A percentile compares a stretch with the other conserved stretches of the same genome.
These are phyloP conservation scores for Beta vulgaris DNA, from an alignment of 148 eudicot genomes.

Conservation along the genomic window DNA sequence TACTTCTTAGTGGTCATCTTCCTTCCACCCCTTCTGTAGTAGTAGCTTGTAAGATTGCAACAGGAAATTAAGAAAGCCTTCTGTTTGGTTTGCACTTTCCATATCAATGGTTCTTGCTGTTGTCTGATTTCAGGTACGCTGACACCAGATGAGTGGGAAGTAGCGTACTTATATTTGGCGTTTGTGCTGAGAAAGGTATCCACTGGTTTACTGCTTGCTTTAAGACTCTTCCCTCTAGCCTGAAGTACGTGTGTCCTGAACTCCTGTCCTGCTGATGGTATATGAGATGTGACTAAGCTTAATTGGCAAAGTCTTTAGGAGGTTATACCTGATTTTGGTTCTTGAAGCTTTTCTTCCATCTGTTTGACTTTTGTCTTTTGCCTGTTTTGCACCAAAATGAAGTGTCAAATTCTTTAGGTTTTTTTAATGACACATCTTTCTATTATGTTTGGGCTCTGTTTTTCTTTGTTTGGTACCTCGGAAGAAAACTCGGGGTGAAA, in stretches of 20 bases:
- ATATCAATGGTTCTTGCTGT: constrained; percentile 7
- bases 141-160: constrained; percentile 96
- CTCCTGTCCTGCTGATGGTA: not conserved
- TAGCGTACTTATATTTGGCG: constrained; percentile 79
- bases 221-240: not conserved
- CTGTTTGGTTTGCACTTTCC: not conserved
- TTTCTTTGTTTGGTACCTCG: not conserved
- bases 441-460: too few species aligned
- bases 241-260: not conserved
- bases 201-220: not conserved
- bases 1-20: not conserved
- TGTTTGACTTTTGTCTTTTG: not conserved
- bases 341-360: not conserved
- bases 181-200: constrained; percentile 87
- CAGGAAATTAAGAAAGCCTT: too few species aligned
- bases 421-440: too few species aligned
- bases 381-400: not conserved
- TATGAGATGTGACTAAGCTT: not conserved
- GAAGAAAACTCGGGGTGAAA: too few species aligned
- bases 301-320: not conserved
- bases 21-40: not conserved
- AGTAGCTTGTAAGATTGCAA: not conserved
- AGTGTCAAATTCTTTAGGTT: not conserved
- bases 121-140: constrained; percentile 58
- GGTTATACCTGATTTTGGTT: not conserved